Base-by-base conservation (phyloP, 2,329 filamentous ascomycete genomes). In the Phyllosticta citrichinensis region DNA sequence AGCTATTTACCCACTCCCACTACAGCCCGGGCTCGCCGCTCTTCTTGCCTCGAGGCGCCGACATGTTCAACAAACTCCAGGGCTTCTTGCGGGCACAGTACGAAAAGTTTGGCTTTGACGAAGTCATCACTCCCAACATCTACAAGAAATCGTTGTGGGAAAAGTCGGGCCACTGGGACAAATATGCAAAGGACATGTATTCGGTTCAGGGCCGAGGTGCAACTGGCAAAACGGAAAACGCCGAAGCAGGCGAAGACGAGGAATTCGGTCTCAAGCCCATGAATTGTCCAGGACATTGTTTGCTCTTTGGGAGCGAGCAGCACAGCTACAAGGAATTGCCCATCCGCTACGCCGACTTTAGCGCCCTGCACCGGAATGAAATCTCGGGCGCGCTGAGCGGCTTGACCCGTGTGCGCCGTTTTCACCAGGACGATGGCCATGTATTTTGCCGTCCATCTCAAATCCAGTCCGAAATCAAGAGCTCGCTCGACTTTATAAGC, bases 341-440 rank as follows among this genome's bases (percentile, higher is more conserved):
- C 27, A 87, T 95, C 77, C 84, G 94, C 70, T 88, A 96, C 77
- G 93, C 94, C 57, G 94, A 99, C 73, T 97, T 97, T 74, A 93
- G 93, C 74, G 89, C 96, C 25, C 81, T 99, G 58, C 94, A 99
- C 77, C 84, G 94, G 62, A 97, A 99, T 72, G 94, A 99, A 76
- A 87, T 92, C 35, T 97, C 91, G 1, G 94, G 94, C 60, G 93
- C 94, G 4, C 80, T 99, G 52, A 89, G 87, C 54, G 94, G 94
- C 35, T 81, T 99, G 64, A 97, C 94, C 2, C 86, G 94, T 74
- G 93, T 97, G 11, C 86, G 94, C 56, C 86, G 92, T 66, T 97
- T 99, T 79, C 88, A 94, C 73, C 93, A 97, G 76, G 94, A 99
- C 69, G 94, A 99, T 73, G 89, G 89, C 2, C 94, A 99, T 73